These are phyloP conservation scores for Solanum paucissectum DNA, from an alignment of 257 asterid species.

Conservation along the genomic window DNA sequence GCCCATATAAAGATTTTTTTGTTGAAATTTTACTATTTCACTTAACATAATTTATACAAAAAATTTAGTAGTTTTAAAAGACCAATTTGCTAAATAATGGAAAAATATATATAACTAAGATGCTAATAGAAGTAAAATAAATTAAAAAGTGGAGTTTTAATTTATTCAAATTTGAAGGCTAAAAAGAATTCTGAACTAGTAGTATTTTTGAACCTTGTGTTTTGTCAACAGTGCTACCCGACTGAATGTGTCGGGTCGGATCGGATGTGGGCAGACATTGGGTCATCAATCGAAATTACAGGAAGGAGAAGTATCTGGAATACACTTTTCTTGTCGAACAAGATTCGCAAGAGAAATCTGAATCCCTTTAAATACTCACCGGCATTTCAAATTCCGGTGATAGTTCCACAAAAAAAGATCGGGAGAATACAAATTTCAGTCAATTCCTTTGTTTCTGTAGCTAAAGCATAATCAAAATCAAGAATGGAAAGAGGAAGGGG, in stretches of 20 bases:
- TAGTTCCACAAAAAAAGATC: no score
- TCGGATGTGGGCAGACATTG: background rate
- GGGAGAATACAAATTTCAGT: no score
- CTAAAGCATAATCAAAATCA: background rate
- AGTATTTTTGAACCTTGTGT: background rate
- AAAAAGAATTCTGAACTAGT: no score
- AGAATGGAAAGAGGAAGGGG: slow-evolving; percentile 35
- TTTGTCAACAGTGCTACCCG: background rate
- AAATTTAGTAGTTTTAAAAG: background rate
- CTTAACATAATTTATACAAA: background rate
- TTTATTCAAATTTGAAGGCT: background rate
- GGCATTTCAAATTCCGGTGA: no score
- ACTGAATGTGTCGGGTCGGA: background rate
- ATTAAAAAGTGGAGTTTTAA: background rate
- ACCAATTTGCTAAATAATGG: background rate
- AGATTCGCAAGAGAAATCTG: background rate
- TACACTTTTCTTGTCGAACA: background rate
- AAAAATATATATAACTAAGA: no score
- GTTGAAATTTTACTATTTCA: background rate
- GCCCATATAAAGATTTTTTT: background rate
- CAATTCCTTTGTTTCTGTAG: no score
- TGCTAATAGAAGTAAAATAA: background rate
- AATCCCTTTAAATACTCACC: background rate
- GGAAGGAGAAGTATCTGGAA: background rate
- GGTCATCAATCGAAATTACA: background rate